phyloP scores from a whole-genome alignment of 805 yeast genomes.

The Starmerella potacharoeniae region DNA sequence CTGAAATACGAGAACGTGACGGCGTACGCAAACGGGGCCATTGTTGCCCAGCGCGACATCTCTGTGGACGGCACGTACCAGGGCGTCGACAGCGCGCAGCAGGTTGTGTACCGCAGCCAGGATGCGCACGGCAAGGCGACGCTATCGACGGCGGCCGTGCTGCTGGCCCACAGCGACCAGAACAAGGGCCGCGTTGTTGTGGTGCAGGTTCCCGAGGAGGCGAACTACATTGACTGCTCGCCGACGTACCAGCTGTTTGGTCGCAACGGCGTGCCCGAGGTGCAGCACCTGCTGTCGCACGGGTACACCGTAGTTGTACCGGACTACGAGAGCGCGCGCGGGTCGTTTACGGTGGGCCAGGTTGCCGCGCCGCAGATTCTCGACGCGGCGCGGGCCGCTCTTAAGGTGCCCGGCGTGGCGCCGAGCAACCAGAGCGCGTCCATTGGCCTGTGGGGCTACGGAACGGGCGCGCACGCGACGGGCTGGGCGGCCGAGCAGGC shows the following conservation, averaged over 20 bases:
- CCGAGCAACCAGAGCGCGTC: conserved; percentile 12
- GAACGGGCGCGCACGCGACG: conserved; percentile 24
- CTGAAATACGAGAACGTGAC: conserved; percentile 4
- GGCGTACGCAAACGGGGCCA: conserved; percentile 14
- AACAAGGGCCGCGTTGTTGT: conserved; percentile 16
- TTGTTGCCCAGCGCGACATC: conserved; percentile 13
- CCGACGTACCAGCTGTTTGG: conserved; percentile 20
- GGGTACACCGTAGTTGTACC: conserved; percentile 22
- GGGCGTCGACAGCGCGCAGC: conserved; percentile 16
- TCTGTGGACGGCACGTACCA: conserved; percentile 15
- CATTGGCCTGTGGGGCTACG: conserved; percentile 25
- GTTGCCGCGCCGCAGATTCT: conserved; percentile 24
- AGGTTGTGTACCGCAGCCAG: conserved; percentile 21
- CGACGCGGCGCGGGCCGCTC: conserved; percentile 25
- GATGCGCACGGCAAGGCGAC: conserved; percentile 23
- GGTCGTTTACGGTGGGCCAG: conserved; percentile 21
- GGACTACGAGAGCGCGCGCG: conserved; percentile 23
- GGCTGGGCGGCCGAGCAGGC: conserved; percentile 24
- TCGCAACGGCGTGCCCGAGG: conserved; percentile 10
- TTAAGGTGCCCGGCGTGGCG: conserved; percentile 4
- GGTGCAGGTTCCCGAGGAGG: conserved; percentile 22
- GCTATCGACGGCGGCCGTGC: conserved; percentile 24
- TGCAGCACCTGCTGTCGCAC: conserved; percentile 15
- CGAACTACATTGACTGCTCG: conserved; percentile 19
- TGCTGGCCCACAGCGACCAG: conserved; percentile 19